Evolutionary conservation across 306 rosid species (phyloP).

Genomic region (Prunus mira): DNA sequence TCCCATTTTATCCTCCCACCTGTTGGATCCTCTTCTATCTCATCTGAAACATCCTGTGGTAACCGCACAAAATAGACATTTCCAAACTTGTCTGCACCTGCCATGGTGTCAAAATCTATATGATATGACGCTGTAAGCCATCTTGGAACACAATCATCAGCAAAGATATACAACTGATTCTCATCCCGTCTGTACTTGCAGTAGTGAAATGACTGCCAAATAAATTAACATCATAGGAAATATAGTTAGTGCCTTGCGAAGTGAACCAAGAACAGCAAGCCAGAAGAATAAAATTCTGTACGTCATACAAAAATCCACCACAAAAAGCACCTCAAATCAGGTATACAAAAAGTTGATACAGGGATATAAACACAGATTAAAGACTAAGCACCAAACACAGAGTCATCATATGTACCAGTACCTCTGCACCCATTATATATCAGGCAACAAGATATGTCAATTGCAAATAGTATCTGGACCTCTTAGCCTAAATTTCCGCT

Average conservation of each 20-base stretch:
- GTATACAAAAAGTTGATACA: neutral
- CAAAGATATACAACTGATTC: conserved; percentile 89
- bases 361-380: neutral
- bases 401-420: neutral
- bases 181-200: conserved; percentile 97
- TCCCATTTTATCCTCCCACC: conserved; percentile 99
- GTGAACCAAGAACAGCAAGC: neutral
- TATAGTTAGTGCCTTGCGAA: neutral
- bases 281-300: conserved; percentile 3
- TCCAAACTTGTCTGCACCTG: conserved; percentile 97
- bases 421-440: neutral
- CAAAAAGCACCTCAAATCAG: neutral
- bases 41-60: conserved; percentile 91
- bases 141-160: conserved; percentile 95
- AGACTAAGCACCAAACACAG: neutral
- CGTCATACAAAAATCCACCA: neutral
- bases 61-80: conserved; percentile 84
- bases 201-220: conserved; percentile 93
- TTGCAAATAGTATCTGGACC: neutral
- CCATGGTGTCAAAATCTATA: conserved; percentile 97
- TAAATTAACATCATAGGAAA: conserved; percentile 21
- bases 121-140: conserved; percentile 96
- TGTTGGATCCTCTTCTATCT: conserved; percentile 97
- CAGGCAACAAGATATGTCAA: neutral
- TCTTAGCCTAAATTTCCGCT: neutral